Evolutionary conservation across 2,329 filamentous ascomycete genomes (phyloP), one percentile per base, ranked within the genome.

Genomic region (Drechslera avenae): DNA sequence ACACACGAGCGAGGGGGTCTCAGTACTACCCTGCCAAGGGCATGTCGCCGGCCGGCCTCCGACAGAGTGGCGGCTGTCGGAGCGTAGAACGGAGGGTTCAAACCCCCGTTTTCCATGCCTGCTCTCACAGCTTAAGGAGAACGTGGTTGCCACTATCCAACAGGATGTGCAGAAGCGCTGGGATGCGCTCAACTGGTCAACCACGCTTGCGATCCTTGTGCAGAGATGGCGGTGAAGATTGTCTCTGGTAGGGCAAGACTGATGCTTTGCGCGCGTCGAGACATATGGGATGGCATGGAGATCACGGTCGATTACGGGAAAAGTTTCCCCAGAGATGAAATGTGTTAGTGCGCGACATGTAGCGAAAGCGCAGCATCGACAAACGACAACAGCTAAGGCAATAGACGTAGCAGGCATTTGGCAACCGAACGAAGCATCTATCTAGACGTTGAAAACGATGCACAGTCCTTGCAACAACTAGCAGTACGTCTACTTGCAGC

Each of bases 101-200:
- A 31, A 34, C 42, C 42, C 42, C 2, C 32, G 32, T 2, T 42
- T 41, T 28, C 36, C 17, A 42, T 52, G 23, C 26, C 4, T 10
- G n/a, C 49, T 23, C 37, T 46, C 17, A 28, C 17, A 52, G 36
- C 49, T 52, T 16, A n/a, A 31, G 4, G 32, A 42, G 18, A 52
- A 52, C 4, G 35, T 52, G 18, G 49, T 47, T 39, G 5, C 10
- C 2, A 41, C 45, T 19, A 53, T 53, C 21, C 14, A 45, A 16
- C 0, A 49, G 16, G 45, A 52, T 19, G 39, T 43, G 14, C 13
- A 47, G 26, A 2, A 41, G 12, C 4, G 3, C 23, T 47, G 14
- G 33, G 26, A 46, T 42, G n/a, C 28, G 34, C 34, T 39, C 9
- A 23, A 8, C 23, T 46, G 5, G 43, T 46, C 4, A 39, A 39